Evolutionary conservation across 768 basidiomycete genomes (phyloP).

Genomic region (Pleurotus djamor): DNA sequence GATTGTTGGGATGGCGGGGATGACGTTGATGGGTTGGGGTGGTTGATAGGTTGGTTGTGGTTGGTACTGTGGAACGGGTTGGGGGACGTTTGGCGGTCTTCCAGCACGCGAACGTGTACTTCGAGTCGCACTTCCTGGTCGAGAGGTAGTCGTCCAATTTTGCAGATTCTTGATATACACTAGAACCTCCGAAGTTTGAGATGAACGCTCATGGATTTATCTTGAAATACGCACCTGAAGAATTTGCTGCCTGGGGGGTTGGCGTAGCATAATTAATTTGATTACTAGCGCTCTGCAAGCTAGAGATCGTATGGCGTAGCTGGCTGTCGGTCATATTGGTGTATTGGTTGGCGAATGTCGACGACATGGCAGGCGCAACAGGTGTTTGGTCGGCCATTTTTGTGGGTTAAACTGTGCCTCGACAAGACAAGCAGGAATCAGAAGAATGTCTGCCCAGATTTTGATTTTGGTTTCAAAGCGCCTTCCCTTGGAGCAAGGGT

Average conservation of each 20-base stretch:
- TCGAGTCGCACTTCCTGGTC: constrained; percentile 34
- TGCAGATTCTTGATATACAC: constrained; percentile 71
- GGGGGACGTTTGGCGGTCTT: constrained; percentile 37
- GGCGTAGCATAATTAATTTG: constrained; percentile 33
- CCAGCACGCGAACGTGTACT: constrained; percentile 37
- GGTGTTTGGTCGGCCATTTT: neutral
- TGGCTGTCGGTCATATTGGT: constrained; percentile 59
- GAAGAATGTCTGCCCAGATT: no score
- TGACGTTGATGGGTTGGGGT: constrained; percentile 22
- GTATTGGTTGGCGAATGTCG: constrained; percentile 2
- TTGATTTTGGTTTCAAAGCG: no score
- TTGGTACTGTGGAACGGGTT: constrained; percentile 19
- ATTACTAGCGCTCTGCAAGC: constrained; percentile 24
- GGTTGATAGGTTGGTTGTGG: constrained; percentile 37
- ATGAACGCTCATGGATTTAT: neutral
- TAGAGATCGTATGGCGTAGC: constrained; percentile 56
- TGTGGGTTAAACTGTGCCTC: neutral
- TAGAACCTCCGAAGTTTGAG: constrained; percentile 16
- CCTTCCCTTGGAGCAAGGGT: no score
- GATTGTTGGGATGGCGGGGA: constrained; percentile 27
- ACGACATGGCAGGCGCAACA: neutral
- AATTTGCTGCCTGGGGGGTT: constrained; percentile 29
- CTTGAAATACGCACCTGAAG: constrained; percentile 24
- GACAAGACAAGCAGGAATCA: no score
- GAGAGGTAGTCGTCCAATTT: constrained; percentile 64